Evolutionary conservation across 495 filamentous ascomycete genomes (phyloP).

Genomic region (Pyronema domesticum): DNA sequence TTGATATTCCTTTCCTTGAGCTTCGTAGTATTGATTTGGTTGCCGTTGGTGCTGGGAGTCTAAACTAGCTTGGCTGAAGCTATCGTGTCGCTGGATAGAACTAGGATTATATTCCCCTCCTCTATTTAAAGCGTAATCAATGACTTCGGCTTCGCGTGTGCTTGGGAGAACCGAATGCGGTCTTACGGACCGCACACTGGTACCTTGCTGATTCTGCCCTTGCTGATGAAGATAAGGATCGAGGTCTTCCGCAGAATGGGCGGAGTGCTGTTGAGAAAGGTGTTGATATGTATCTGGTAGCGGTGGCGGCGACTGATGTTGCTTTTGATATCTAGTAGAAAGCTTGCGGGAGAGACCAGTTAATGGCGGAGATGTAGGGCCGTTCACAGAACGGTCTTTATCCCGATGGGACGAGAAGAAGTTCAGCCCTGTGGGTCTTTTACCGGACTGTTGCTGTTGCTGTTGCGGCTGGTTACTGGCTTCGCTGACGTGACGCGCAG

Average conservation of each 20-base stretch:
- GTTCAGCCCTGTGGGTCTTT: background rate
- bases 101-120: background rate
- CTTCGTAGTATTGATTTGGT: slow-evolving; percentile 11
- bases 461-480: background rate
- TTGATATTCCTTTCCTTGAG: slow-evolving; percentile 27
- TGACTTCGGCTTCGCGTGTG: slow-evolving; percentile 16
- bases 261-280: background rate
- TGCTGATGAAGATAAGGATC: slow-evolving; percentile 19
- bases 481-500: background rate
- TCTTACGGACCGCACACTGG: slow-evolving; percentile 4
- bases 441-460: background rate
- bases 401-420: background rate
- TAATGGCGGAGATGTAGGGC: no score
- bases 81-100: slow-evolving; percentile 10
- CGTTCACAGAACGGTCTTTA: background rate
- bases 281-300: background rate
- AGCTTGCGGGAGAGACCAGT: background rate
- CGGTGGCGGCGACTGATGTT: background rate
- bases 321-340: background rate
- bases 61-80: slow-evolving; percentile 6
- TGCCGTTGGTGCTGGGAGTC: slow-evolving; percentile 10
- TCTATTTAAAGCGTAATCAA: slow-evolving; percentile 8
- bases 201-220: slow-evolving; percentile 4
- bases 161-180: slow-evolving; percentile 23
- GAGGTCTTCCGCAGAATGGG: slow-evolving; percentile 2